Percentiles rank a stretch among this genome's conserved stretches.
Evolutionary conservation across 768 basidiomycete species (phyloP).

Genomic region (Pleurotus platypus): DNA sequence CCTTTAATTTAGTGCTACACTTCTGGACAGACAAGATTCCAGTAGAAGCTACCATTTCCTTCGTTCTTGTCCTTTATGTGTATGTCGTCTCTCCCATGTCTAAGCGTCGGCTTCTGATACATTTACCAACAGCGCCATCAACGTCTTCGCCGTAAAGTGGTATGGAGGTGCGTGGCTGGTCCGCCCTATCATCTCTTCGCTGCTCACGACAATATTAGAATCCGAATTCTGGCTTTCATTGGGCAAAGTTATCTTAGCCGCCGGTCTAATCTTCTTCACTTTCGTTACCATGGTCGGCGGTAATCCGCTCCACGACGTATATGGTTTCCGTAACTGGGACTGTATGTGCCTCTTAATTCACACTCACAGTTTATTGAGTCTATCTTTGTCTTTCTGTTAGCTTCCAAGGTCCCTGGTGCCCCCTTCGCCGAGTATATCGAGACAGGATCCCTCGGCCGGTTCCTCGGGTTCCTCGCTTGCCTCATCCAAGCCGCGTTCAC

Average conservation of each 20-base stretch:
- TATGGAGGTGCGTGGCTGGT: constrained; percentile 39
- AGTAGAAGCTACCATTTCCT: constrained; percentile 37
- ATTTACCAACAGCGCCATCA: constrained; percentile 29
- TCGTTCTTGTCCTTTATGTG: constrained; percentile 40
- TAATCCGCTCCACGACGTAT: constrained; percentile 49
- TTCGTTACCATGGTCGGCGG: constrained; percentile 62
- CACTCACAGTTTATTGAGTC: background rate
- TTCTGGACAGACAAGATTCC: constrained; percentile 55
- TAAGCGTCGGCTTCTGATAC: background rate
- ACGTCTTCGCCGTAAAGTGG: constrained; percentile 44
- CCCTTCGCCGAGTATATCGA: constrained; percentile 58
- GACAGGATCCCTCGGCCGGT: constrained; percentile 50
- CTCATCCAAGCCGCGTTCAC: constrained; percentile 61
- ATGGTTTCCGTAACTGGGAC: constrained; percentile 54
- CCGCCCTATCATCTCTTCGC: background rate
- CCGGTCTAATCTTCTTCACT: constrained; percentile 49
- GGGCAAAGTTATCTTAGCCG: constrained; percentile 45
- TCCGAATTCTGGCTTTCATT: constrained; percentile 54
- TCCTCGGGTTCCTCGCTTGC: constrained; percentile 62
- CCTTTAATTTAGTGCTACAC: constrained; percentile 48
- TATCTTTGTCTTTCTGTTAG: constrained; percentile 18
- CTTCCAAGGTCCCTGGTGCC: constrained; percentile 40
- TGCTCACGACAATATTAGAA: constrained; percentile 25
- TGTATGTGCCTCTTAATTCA: constrained; percentile 22
- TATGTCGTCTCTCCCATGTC: constrained; percentile 18